A percentile compares a stretch with the other conserved stretches of the same genome.
These are phyloP conservation scores for Suillus tomentosus DNA, from an alignment of 768 basidiomycete genomes.

Conservation along the genomic window DNA sequence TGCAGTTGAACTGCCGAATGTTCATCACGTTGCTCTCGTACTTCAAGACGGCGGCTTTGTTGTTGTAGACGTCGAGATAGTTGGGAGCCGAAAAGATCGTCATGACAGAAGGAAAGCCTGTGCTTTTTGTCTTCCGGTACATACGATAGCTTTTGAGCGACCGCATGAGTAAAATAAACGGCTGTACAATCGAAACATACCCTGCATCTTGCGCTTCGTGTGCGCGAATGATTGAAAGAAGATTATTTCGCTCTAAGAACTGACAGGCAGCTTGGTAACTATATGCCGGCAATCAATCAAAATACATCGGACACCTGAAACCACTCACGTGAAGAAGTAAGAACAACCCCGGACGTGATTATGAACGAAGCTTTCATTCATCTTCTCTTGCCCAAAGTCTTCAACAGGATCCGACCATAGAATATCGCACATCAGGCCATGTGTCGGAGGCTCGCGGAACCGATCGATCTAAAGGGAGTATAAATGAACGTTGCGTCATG, in stretches of 20 bases:
- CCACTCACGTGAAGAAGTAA: constrained; percentile 83
- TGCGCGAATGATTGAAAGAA: constrained; percentile 94
- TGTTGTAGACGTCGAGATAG: constrained; percentile 98
- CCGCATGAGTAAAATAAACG: not conserved
- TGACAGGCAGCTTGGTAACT: constrained; percentile 97
- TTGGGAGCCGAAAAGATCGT: constrained; percentile 99
- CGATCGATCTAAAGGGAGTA: constrained; percentile 75
- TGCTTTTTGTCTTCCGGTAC: constrained; percentile 98
- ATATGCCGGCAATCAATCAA: constrained; percentile 12
- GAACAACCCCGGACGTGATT: constrained; percentile 97
- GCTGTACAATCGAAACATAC: constrained; percentile 42
- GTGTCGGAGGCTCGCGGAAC: constrained; percentile 97
- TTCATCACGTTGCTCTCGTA: constrained; percentile 99
- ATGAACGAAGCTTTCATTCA: constrained; percentile 85
- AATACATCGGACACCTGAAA: not conserved
- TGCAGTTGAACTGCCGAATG: constrained; percentile 96
- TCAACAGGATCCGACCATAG: constrained; percentile 98
- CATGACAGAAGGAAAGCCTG: constrained; percentile 99
- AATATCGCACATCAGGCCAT: constrained; percentile 98
- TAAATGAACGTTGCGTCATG: not conserved
- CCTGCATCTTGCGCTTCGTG: constrained; percentile 99
- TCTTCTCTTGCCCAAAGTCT: constrained; percentile 95
- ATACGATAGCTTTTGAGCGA: constrained; percentile 75
- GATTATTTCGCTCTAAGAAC: constrained; percentile 96
- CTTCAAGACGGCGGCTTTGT: constrained; percentile 98